Evolutionary conservation across 176 grass and related monocot species (phyloP), one percentile per base, ranked within the genome.

Genomic region (Dactylis glomerata): DNA sequence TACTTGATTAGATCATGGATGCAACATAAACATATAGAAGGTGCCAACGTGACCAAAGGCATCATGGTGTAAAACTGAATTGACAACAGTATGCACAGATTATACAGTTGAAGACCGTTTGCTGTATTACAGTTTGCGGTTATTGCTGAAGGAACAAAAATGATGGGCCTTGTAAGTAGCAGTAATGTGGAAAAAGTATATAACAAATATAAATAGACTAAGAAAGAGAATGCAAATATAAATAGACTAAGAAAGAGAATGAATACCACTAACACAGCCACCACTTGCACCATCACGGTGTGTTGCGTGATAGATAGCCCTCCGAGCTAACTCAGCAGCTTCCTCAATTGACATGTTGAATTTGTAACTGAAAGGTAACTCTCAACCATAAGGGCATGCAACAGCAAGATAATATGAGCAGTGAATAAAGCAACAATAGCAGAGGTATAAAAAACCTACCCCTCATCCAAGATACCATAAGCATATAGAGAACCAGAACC

Each of bases 401-500:
- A 26, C 80, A 24, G 23, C 28, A 38, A 58, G 3, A 55, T 30
- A 73, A 52, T 38, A 74, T 64, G 22, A 30, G 38, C 11, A 83
- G 22, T 8, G 1, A 79, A 22, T 45, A 31, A 49, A 83, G 59
- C 17, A 66, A 55, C 8, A 33, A 14, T n/a, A 73, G 20, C 34
- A 61, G n/a, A 76, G 56, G 30, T 67, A 32, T 68, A n/a, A n/a
- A n/a, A 47, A 83, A 7, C 85, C 5, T 73, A 98, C 96, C 96
- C 91, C 16, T 92, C 91, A 20, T 98, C 96, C 45, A 98, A 80
- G 69, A 98, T 68, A 87, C 86, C 93, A 63, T 98, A 98, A 82
- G 96, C 96, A 82, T 98, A 98, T 16, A 91, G 93, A 37, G 93
- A 95, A 82, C 96, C 96, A 44, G 96, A 98, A 8, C 96, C 96